A percentile compares a stretch with the other conserved stretches of the same genome.
phyloP scores from a whole-genome alignment of 805 yeast genomes.

The Saturnispora serradocipensis region DNA sequence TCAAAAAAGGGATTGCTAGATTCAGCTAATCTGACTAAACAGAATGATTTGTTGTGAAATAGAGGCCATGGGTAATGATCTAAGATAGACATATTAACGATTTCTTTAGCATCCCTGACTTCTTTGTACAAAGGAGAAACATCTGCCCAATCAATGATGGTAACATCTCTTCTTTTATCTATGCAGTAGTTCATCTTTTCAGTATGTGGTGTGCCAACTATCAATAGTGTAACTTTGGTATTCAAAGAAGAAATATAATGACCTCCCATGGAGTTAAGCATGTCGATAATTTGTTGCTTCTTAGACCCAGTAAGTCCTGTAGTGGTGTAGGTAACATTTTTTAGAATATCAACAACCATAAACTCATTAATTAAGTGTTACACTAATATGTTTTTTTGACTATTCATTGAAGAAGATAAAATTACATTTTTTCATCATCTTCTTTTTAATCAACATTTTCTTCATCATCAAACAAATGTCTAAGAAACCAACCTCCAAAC shows the following conservation, averaged over 20 bases:
- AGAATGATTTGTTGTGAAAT: constrained; percentile 37
- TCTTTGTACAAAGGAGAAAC: constrained; percentile 36
- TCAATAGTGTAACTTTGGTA: constrained; percentile 48
- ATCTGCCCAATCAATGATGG: constrained; percentile 38
- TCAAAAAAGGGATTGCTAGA: constrained; percentile 18
- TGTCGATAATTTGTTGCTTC: constrained; percentile 35
- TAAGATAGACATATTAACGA: constrained; percentile 7
- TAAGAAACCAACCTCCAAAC: constrained; percentile 3
- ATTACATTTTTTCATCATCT: neutral
- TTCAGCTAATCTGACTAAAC: constrained; percentile 33
- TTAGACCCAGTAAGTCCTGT: constrained; percentile 39
- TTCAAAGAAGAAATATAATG: constrained; percentile 45
- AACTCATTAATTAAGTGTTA: neutral
- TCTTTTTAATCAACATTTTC: neutral
- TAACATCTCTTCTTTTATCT: constrained; percentile 45
- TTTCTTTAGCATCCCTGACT: constrained; percentile 21
- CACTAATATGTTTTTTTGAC: neutral
- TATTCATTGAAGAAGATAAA: neutral
- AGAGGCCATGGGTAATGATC: constrained; percentile 28
- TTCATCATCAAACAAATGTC: neutral
- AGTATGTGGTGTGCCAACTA: constrained; percentile 50
- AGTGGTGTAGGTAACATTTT: constrained; percentile 45
- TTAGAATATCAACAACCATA: constrained; percentile 25
- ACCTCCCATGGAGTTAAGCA: constrained; percentile 53
- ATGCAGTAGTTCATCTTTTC: constrained; percentile 48